Evolutionary conservation across 1,139 yeast genomes (phyloP), one percentile per base, ranked within the genome.

Genomic region (Wickerhamomyces sp.): DNA sequence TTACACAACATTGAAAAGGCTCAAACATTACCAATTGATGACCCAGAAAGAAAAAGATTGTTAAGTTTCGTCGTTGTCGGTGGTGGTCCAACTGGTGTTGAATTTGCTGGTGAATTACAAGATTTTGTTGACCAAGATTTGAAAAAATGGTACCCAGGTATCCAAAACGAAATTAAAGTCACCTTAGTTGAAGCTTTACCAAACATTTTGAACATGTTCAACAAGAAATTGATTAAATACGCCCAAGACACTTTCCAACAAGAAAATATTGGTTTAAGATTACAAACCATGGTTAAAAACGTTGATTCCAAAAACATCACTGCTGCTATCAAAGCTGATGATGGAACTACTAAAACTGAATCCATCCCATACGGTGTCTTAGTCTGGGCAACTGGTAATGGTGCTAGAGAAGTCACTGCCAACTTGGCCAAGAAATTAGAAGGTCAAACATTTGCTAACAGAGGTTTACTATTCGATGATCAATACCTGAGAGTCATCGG

Each of bases 311-410:
- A 76, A 54, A 68, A 71, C 46, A 78, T 89, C 51, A 65, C 74
- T 52, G 96, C 95, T 42, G 84, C 77, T 62, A 82, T 77, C 44
- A 87, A 89, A 58, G 65, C 73, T 41, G 75, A 79, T 24, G 90
- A 85, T 49, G 68, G 70, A 51, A 66, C 74, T 20, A 33, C 36
- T 10, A 33, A 18, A 31, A 61, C 57, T 28, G 57, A 60, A 15
- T 67, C 62, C 74, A 73, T 90, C 59, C 96, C 97, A 45, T 90
- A 89, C 62, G 97, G 97, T 60, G 73, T 89, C 62, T 76, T 90
- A 58, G 92, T 90, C 54, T 90, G 97, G 97, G 97, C 97, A 44
- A 90, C 96, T 38, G 97, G 97, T 67, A 89, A 88, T 64, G 92
- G 94, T 46, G 90, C 90, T 48, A 81, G 96, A 65, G 79, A 78